Conservation (phyloP, 345 rosid genomes). For the Linum trigynum region DNA sequence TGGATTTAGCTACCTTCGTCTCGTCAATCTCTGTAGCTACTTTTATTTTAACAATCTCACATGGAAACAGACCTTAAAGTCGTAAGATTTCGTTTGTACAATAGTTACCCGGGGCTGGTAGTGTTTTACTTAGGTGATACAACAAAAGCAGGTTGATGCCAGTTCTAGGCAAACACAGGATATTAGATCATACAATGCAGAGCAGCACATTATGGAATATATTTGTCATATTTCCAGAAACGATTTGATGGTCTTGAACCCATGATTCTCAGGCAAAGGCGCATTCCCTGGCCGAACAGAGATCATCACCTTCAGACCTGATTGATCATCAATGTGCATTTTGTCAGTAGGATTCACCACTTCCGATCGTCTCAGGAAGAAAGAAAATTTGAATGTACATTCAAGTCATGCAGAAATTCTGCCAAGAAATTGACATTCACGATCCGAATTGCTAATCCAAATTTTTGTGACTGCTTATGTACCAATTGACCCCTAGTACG, state of each 20-base stretch:
- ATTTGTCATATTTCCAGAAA: constrained; percentile 40
- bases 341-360: neutral
- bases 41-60: neutral
- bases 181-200: neutral
- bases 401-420: neutral
- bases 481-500: too few species aligned
- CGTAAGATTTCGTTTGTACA: neutral
- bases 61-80: neutral
- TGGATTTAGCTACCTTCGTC: too few species aligned
- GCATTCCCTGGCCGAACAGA: constrained; percentile 67
- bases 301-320: constrained; percentile 52
- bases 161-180: neutral
- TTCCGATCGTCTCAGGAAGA: neutral
- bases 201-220: too few species aligned
- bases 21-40: too few species aligned
- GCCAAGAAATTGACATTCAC: too few species aligned
- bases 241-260: constrained; percentile 54
- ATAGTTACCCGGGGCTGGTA: neutral
- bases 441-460: too few species aligned
- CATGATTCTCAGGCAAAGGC: constrained; percentile 52
- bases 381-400: too few species aligned
- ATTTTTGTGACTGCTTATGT: too few species aligned
- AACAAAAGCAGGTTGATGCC: neutral
- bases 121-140: neutral
- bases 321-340: neutral